These are phyloP conservation scores for Prunus dulcis DNA, from an alignment of 306 rosid genomes.

Conservation along the genomic window DNA sequence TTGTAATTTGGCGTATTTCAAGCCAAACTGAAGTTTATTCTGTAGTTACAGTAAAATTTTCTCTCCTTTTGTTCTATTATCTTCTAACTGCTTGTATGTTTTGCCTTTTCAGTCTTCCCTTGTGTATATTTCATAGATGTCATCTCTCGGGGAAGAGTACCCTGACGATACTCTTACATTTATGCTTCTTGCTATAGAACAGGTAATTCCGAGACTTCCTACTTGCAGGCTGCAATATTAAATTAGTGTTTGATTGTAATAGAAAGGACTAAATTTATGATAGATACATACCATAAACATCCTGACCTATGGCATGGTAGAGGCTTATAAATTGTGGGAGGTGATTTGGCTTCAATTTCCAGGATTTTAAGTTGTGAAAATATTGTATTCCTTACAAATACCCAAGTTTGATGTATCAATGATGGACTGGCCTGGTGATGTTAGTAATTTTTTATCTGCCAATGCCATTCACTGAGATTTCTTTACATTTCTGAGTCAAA, in stretches of 20 bases:
- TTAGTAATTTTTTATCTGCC: neutral
- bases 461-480: neutral
- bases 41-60: neutral
- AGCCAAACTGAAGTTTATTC: neutral
- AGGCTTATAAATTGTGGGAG: neutral
- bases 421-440: neutral
- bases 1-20: neutral
- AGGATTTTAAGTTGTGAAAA: neutral
- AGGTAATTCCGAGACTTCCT: slow-evolving; percentile 31
- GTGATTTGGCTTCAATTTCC: neutral
- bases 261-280: neutral
- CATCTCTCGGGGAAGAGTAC: slow-evolving; percentile 21
- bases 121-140: slow-evolving; percentile 28
- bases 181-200: slow-evolving; percentile 74
- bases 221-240: neutral
- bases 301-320: neutral
- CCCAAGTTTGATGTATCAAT: neutral
- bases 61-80: neutral
- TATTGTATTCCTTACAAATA: neutral
- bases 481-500: neutral
- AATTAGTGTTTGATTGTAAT: neutral
- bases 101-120: neutral
- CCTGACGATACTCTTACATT: slow-evolving; percentile 35
- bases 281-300: neutral
- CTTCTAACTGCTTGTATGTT: neutral